These are phyloP conservation scores for Paragyromitra xinjiangensis DNA, from an alignment of 495 filamentous ascomycete species.

Conservation along the genomic window DNA sequence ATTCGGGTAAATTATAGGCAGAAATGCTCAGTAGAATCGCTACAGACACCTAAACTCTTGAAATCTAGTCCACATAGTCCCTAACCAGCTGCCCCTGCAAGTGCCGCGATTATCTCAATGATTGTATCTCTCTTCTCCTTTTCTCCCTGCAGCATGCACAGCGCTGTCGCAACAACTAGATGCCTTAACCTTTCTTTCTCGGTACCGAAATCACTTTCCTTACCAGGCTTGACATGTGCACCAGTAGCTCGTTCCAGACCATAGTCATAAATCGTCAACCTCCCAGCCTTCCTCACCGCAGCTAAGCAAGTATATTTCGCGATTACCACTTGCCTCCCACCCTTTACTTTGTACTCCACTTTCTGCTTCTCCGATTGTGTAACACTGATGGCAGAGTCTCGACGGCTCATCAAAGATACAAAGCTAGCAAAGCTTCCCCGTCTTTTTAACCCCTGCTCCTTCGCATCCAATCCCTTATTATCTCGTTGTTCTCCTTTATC, in stretches of 20 bases:
- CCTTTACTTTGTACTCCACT: conserved; percentile 7
- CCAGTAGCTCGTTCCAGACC: conserved; percentile 31
- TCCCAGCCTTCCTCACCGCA: conserved; percentile 48
- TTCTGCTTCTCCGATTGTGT: background rate
- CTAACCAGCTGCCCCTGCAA: conserved; percentile 2
- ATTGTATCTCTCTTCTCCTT: conserved; percentile 53
- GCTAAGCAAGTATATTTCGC: conserved; percentile 54
- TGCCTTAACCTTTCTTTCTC: conserved; percentile 51
- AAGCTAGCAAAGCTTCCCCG: conserved; percentile 41
- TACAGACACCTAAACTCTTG: background rate
- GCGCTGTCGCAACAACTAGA: conserved; percentile 46
- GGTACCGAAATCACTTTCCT: conserved; percentile 1
- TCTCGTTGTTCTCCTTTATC: background rate
- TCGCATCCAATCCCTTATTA: background rate
- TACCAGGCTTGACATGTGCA: background rate
- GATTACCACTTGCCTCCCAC: conserved; percentile 33
- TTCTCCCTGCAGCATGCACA: conserved; percentile 54
- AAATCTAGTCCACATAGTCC: conserved; percentile 4
- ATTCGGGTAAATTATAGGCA: background rate
- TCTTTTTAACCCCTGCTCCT: background rate
- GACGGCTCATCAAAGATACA: conserved; percentile 24
- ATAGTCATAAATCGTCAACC: conserved; percentile 45
- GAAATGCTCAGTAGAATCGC: background rate
- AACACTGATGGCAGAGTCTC: conserved; percentile 11
- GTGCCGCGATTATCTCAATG: background rate